phyloP scores from a whole-genome alignment of 1,139 yeast species.

The Nakaseomyces glabratus region DNA sequence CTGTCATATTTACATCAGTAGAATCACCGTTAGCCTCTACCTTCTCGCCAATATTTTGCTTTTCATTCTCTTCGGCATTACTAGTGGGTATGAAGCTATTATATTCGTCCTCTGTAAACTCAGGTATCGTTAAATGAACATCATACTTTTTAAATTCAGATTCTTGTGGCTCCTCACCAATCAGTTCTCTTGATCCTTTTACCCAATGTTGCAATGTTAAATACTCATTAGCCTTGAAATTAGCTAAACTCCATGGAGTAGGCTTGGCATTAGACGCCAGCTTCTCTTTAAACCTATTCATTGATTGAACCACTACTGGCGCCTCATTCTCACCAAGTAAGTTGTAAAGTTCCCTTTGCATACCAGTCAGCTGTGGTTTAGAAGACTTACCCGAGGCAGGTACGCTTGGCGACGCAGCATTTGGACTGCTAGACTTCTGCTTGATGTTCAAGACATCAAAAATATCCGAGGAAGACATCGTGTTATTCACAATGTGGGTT shows the following conservation, averaged over 20 bases:
- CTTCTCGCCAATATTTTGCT: too few species aligned
- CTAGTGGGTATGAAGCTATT: slow-evolving; percentile 39
- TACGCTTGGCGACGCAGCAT: slow-evolving; percentile 20
- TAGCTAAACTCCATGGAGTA: slow-evolving; percentile 71
- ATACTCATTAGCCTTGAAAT: slow-evolving; percentile 50
- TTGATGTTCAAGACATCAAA: slow-evolving; percentile 68
- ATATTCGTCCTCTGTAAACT: slow-evolving; percentile 60
- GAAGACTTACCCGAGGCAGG: slow-evolving; percentile 17
- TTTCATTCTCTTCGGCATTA: slow-evolving; percentile 12
- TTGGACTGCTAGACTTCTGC: slow-evolving; percentile 30
- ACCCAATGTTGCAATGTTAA: slow-evolving; percentile 77
- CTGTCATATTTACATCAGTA: slow-evolving; percentile 6
- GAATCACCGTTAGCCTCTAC: slow-evolving; percentile 12
- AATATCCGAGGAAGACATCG: slow-evolving; percentile 50
- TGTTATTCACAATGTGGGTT: not conserved
- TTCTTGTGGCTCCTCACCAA: slow-evolving; percentile 36
- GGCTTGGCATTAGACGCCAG: slow-evolving; percentile 54
- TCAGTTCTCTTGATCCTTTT: slow-evolving; percentile 51
- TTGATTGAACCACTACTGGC: slow-evolving; percentile 54
- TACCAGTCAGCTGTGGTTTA: slow-evolving; percentile 53
- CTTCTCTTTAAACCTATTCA: slow-evolving; percentile 55
- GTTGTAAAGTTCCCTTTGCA: slow-evolving; percentile 84
- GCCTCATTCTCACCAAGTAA: slow-evolving; percentile 90
- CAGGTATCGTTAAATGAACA: slow-evolving; percentile 60
- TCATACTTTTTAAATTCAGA: slow-evolving; percentile 71